phyloP scores from a whole-genome alignment of 495 filamentous ascomycete species.

The Xylaria cubensis region DNA sequence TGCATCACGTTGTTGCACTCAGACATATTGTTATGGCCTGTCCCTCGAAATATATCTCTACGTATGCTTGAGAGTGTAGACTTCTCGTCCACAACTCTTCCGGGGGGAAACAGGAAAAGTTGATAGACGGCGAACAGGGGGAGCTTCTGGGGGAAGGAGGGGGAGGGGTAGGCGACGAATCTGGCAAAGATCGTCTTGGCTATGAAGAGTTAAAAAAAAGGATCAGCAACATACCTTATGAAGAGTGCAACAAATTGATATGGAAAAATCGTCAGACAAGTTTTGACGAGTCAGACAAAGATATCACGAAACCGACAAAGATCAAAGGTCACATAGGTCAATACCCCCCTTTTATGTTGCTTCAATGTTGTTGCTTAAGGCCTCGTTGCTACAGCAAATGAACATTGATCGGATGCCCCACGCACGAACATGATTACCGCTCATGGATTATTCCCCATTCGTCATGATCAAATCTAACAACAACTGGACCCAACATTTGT shows the following conservation, averaged over 20 bases:
- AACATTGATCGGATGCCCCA: constrained; percentile 17
- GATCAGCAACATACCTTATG: constrained; percentile 25
- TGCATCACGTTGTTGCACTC: not conserved
- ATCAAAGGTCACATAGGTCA: not conserved
- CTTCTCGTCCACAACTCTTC: constrained; percentile 1
- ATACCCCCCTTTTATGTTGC: not conserved
- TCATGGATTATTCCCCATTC: constrained; percentile 4
- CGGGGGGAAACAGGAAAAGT: not conserved
- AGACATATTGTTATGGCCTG: not conserved
- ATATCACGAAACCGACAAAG: not conserved
- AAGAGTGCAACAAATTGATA: constrained; percentile 13
- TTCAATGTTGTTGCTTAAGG: not conserved
- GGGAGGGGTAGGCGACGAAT: constrained; percentile 5
- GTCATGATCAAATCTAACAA: constrained; percentile 9
- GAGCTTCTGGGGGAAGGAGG: not conserved
- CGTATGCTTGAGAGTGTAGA: not conserved
- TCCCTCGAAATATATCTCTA: not conserved
- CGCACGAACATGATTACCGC: constrained; percentile 2
- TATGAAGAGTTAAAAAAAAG: not conserved
- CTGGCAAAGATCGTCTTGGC: constrained; percentile 3
- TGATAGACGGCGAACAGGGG: constrained; percentile 7
- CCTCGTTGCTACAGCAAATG: constrained; percentile 11
- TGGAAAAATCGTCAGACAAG: not conserved
- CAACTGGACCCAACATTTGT: not conserved
- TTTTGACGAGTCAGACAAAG: not conserved